These are phyloP conservation scores for Fragilaria crotonensis DNA, from an alignment of 108 stramenopile genomes.

Conservation along the genomic window DNA sequence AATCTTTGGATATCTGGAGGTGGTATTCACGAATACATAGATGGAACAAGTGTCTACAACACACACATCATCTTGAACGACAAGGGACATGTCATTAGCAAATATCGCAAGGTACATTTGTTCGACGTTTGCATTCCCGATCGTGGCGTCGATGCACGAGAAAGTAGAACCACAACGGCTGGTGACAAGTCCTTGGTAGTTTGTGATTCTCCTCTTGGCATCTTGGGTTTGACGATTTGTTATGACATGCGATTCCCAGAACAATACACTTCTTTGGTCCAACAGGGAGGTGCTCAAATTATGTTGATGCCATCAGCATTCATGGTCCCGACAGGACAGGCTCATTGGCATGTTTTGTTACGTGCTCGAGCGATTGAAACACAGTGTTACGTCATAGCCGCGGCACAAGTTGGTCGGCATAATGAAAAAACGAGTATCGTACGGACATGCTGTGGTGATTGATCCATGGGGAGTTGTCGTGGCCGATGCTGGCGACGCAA, in stretches of 20 bases:
- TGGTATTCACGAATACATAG: conserved; percentile 50
- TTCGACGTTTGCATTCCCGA: conserved; percentile 90
- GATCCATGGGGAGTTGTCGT: conserved; percentile 72
- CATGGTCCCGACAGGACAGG: conserved; percentile 92
- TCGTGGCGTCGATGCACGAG: conserved; percentile 51
- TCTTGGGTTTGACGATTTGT: conserved; percentile 86
- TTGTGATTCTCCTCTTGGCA: conserved; percentile 82
- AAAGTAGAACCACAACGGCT: conserved; percentile 75
- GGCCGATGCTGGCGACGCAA: conserved; percentile 48
- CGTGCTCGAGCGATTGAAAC: conserved; percentile 92
- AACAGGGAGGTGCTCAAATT: conserved; percentile 60
- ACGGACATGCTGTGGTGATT: conserved; percentile 73
- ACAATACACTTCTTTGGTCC: conserved; percentile 59
- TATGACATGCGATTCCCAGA: conserved; percentile 96
- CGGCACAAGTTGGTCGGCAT: conserved; percentile 90
- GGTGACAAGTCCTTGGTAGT: conserved; percentile 61
- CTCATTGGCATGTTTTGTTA: conserved; percentile 94
- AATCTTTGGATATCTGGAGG: conserved; percentile 78
- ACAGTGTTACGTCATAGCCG: conserved; percentile 93
- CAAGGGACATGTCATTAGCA: conserved; percentile 37
- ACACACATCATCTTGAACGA: conserved; percentile 89
- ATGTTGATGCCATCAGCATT: conserved; percentile 91
- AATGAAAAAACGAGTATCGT: conserved; percentile 80
- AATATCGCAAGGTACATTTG: conserved; percentile 92
- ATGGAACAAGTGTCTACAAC: conserved; percentile 70